Evolutionary conservation across 768 basidiomycete species (phyloP), one percentile per base, ranked within the genome.

Genomic region (Kwoniella europaea): DNA sequence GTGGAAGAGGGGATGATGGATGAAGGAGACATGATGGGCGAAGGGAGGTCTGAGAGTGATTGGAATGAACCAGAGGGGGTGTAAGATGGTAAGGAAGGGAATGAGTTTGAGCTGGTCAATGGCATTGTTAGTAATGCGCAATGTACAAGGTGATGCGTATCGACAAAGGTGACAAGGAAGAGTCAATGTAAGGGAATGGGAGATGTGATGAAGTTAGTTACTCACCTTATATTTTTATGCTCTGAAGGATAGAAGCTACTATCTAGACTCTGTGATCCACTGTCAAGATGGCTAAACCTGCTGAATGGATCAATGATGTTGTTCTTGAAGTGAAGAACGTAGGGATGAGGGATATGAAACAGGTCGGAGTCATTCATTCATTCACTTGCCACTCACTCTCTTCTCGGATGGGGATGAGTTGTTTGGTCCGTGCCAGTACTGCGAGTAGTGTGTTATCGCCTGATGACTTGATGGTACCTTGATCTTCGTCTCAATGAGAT

Each of bases 11-110:
- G 42, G 18, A 35, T 59, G n/a, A 60, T 59, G 29, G 71, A 67
- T 44, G 55, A n/a, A 1, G 68, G 68, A 10, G 68, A 70, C 62
- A 64, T 70, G 55, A 64, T 50, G 16, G 68, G 62, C 24, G 68
- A 70, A 2, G 68, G 68, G 22, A 70, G 46, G 43, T 54, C 15
- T 16, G 60, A 53, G n/a, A 61, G 20, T 24, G 67, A 41, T 12
- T 12, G 52, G 59, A 22, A 58, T 65, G 46, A 63, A 63, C 58
- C 50, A 41, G 18, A 69, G 58, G 44, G 65, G 68, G 35, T 35
- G 35, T 35, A 35, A 35, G 35, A 35, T 35, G 35, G 35, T 35
- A 68, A 35, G 63, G 27, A 53, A 56, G 70, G 62, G 18, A 46
- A 46, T 12, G 65, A 59, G 15, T 50, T 29, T 13, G 67, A 68